Evolutionary conservation across 495 filamentous ascomycete genomes (phyloP), one percentile per base, ranked within the genome.

Genomic region (Podospora comata): DNA sequence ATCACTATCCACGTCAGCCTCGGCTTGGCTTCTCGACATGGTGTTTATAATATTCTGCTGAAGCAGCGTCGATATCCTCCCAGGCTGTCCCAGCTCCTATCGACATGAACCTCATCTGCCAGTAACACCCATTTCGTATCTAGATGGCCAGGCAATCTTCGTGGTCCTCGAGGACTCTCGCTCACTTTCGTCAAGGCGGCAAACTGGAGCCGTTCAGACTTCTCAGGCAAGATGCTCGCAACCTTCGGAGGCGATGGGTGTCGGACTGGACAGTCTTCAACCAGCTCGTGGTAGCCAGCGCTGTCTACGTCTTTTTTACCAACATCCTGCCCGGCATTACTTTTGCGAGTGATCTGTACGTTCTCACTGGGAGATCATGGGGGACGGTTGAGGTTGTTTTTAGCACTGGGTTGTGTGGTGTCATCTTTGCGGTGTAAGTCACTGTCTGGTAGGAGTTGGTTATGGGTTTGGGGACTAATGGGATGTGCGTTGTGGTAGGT

Each of bases 261-360:
- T 90, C 87, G 2, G 90, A 91, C 75, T 91, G 89, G 89, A 83
- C 76, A 1, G 71, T 82, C 16, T 91, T 92, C 79, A 91, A 91
- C 71, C 89, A 92, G 71, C 77, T 90, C 64, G 79, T 92, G 13
- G 80, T 92, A 68, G 90, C 90, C 13, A 89, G 86, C 59, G 88
- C 90, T 2, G 87, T 92, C 19, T 91, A 89, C 77, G 84, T 92
- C 26, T 92, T 91, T 76, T 92, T 92, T 69, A 91, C 88, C 18
- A 92, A 92, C 75, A 79, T 92, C 0, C 79, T 92, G 4, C 89
- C 89, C 0, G 88, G 89, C 2, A 91, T 92, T 71, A 91, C 90
- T 0, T 92, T 91, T 76, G 88, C 88, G 0, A 88, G 85, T 71
- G 89, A 92, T 73, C 74, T 91, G 44, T 90, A 90, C 71, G 85